phyloP scores from a whole-genome alignment of 1,284 basidiomycete genomes.

The Cutaneotrichosporon cyanovorans region DNA sequence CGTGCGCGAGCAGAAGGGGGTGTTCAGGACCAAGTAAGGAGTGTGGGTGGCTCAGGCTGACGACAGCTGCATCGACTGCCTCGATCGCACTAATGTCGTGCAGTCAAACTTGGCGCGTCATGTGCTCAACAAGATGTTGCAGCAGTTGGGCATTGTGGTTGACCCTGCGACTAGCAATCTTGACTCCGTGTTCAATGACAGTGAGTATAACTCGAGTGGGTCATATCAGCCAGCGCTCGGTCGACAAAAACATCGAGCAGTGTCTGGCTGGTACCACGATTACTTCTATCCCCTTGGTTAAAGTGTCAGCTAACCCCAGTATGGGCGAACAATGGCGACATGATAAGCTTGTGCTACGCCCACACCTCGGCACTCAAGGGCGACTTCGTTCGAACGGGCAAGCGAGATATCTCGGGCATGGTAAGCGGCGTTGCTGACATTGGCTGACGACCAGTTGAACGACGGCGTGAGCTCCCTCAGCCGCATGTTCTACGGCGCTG shows the following conservation, averaged over 20 bases:
- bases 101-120: constrained; percentile 84
- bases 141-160: constrained; percentile 55
- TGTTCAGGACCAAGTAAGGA: constrained; percentile 56
- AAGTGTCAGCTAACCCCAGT: constrained; percentile 48
- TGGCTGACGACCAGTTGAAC: constrained; percentile 43
- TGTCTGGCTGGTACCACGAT: too few species aligned
- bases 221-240: too few species aligned
- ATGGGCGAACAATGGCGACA: constrained; percentile 61
- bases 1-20: constrained; percentile 73
- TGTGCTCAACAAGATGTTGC: constrained; percentile 70
- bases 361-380: constrained; percentile 65
- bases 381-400: constrained; percentile 94
- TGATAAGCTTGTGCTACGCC: constrained; percentile 51
- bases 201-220: too few species aligned
- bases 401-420: constrained; percentile 81
- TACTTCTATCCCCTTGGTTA: too few species aligned
- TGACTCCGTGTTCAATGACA: constrained; percentile 78
- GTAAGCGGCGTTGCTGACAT: constrained; percentile 47
- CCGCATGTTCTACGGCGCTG: constrained; percentile 52
- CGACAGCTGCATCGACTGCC: constrained; percentile 84
- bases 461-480: constrained; percentile 88
- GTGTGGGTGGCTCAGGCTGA: not conserved
- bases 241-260: too few species aligned
- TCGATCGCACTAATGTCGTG: constrained; percentile 81
- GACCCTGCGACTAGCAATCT: constrained; percentile 48